Conservation (phyloP, 805 yeast species). For the Vanderwaltozyma polyspora region DNA sequence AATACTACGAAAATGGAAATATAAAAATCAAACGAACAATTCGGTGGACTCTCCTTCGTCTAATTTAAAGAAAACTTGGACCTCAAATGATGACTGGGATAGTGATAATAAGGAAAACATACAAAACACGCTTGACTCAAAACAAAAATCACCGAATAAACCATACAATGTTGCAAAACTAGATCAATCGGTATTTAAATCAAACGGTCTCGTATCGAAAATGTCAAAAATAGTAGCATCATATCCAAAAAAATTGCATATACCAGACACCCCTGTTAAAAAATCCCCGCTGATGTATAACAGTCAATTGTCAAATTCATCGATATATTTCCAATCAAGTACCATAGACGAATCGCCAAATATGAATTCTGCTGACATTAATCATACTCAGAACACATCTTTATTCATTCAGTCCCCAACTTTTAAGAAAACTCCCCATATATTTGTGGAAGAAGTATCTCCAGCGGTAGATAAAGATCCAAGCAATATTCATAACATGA, state of each 20-base stretch:
- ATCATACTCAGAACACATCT: conserved; percentile 12
- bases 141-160: not conserved
- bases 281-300: conserved; percentile 19
- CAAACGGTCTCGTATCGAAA: conserved; percentile 23
- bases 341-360: conserved; percentile 10
- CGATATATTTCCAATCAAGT: conserved; percentile 3
- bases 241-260: conserved; percentile 16
- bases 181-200: conserved; percentile 19
- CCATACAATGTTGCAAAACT: conserved; percentile 16
- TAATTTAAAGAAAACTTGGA: conserved; percentile 4
- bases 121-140: too few species aligned
- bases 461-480: conserved; percentile 11
- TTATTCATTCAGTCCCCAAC: conserved; percentile 13
- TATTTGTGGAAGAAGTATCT: conserved; percentile 8
- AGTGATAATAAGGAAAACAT: too few species aligned
- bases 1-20: conserved; percentile 1
- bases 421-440: conserved; percentile 8
- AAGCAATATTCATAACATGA: not conserved
- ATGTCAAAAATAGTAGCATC: conserved; percentile 7
- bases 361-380: conserved; percentile 7
- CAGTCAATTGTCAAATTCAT: conserved; percentile 2
- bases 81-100: conserved; percentile 3
- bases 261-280: conserved; percentile 26
- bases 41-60: conserved; percentile 1
- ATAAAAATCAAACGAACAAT: conserved; percentile 14